A percentile compares a stretch with the other conserved stretches of the same genome.
These are phyloP conservation scores for Neurospora intermedia DNA, from an alignment of 495 filamentous ascomycete genomes.

Conservation along the genomic window DNA sequence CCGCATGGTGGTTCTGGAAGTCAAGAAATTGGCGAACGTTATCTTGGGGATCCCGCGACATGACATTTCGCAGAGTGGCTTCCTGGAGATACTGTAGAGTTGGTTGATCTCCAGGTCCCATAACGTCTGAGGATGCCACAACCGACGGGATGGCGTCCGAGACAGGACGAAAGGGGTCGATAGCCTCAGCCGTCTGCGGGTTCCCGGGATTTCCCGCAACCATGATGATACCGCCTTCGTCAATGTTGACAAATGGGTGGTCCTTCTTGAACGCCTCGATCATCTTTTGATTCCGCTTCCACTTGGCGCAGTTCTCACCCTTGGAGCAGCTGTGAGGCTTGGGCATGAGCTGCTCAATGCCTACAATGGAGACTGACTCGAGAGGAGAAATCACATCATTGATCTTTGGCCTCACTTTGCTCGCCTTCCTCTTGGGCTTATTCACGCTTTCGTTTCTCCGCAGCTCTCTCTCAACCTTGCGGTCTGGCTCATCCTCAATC, in stretches of 20 bases:
- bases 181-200: conserved; percentile 45
- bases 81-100: conserved; percentile 59
- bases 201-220: conserved; percentile 63
- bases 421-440: conserved; percentile 28
- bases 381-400: conserved; percentile 59
- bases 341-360: conserved; percentile 78
- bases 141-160: conserved; percentile 65
- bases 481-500: conserved; percentile 43
- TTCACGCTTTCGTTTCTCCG: conserved; percentile 26
- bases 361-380: conserved; percentile 85
- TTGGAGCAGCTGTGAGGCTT: conserved; percentile 81
- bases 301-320: conserved; percentile 81
- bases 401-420: conserved; percentile 32
- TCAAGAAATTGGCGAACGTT: conserved; percentile 80
- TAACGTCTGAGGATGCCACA: conserved; percentile 79
- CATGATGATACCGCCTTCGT: conserved; percentile 51
- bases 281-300: conserved; percentile 58
- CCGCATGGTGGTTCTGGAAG: conserved; percentile 53
- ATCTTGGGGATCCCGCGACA: conserved; percentile 72
- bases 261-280: conserved; percentile 57
- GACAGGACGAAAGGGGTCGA: conserved; percentile 43
- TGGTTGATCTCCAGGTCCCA: conserved; percentile 54
- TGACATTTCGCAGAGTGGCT: conserved; percentile 54
- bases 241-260: conserved; percentile 48
- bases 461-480: conserved; percentile 28